Percentiles rank a stretch among this genome's conserved stretches.
Evolutionary conservation across 495 filamentous ascomycete species (phyloP).

Genomic region (Aspergillus indologenus): DNA sequence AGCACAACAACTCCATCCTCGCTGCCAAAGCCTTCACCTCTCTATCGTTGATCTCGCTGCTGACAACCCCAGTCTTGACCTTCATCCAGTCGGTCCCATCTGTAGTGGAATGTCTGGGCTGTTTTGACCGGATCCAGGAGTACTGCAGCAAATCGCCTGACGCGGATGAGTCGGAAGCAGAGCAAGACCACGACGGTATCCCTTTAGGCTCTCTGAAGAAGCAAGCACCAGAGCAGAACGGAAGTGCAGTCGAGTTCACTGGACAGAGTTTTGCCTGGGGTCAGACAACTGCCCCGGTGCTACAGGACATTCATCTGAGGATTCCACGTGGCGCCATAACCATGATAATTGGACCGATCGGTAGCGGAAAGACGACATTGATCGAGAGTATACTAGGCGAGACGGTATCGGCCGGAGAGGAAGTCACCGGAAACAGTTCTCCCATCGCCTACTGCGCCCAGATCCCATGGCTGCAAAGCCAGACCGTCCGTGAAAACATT

Average conservation of each 20-base stretch:
- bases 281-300: background rate
- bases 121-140: slow-evolving; percentile 29
- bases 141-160: slow-evolving; percentile 13
- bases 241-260: background rate
- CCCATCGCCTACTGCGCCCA: slow-evolving; percentile 39
- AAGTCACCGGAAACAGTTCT: background rate
- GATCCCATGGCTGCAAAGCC: slow-evolving; percentile 35
- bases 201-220: background rate
- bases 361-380: slow-evolving; percentile 30
- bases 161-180: background rate
- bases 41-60: slow-evolving; percentile 29
- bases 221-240: background rate
- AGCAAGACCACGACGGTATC: background rate
- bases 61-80: slow-evolving; percentile 23
- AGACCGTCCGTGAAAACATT: slow-evolving; percentile 33
- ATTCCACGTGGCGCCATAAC: background rate
- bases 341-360: slow-evolving; percentile 19
- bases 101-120: slow-evolving; percentile 23
- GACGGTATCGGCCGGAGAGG: background rate
- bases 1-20: slow-evolving; percentile 36
- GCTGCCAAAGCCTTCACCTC: slow-evolving; percentile 36
- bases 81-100: slow-evolving; percentile 27
- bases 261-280: background rate
- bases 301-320: background rate
- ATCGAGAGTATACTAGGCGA: slow-evolving; percentile 23